phyloP scores from a whole-genome alignment of 257 asterid genomes.

The Nicotiana obtusifolia region DNA sequence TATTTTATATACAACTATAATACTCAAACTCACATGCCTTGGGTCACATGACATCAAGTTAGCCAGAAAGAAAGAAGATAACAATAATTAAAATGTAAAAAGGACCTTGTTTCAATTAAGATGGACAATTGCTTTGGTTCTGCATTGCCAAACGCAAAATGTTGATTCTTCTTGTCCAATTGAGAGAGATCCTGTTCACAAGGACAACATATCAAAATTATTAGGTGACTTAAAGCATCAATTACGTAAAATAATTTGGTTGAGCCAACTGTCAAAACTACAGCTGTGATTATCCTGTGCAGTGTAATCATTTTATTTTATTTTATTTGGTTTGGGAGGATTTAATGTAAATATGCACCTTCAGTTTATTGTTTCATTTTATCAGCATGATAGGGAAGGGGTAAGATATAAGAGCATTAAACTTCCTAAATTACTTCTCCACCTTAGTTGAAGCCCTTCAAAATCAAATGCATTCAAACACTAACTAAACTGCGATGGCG shows the following conservation, averaged over 20 bases:
- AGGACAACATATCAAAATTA: background rate
- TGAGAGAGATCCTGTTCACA: slow-evolving; percentile 25
- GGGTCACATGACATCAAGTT: background rate
- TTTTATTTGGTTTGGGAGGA: background rate
- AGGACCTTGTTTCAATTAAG: slow-evolving; percentile 72
- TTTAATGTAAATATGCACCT: background rate
- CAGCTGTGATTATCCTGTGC: background rate
- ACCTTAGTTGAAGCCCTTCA: background rate
- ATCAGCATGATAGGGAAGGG: background rate
- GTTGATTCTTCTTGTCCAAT: slow-evolving; percentile 38
- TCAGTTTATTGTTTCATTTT: background rate
- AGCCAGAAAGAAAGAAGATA: background rate
- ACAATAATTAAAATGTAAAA: background rate
- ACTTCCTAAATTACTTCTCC: background rate
- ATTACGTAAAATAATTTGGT: background rate
- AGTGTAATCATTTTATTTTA: background rate
- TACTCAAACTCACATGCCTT: background rate
- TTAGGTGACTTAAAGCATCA: background rate
- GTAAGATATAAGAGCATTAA: background rate
- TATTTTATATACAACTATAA: background rate
- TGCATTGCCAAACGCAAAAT: slow-evolving; percentile 35
- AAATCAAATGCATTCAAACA: background rate
- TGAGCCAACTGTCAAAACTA: background rate
- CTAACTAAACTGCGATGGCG: background rate
- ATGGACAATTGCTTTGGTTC: slow-evolving; percentile 36